Conservation (phyloP, 2,329 filamentous ascomycete species). For the Aspergillus sp. region DNA sequence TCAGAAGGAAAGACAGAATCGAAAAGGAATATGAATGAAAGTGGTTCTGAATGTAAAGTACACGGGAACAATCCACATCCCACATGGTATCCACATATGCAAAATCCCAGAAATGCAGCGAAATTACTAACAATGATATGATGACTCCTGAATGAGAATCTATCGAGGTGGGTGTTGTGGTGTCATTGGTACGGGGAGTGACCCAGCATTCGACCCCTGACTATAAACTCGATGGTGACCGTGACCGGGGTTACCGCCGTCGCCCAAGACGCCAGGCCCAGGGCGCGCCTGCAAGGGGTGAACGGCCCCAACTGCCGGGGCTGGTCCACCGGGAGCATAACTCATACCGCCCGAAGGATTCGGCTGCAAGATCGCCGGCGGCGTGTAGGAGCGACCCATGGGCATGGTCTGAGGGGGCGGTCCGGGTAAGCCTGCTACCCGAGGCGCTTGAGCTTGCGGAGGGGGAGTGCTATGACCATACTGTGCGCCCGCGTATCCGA, state of each 20-base stretch:
- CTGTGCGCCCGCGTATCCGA: slow-evolving; percentile 28
- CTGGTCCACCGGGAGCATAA: slow-evolving; percentile 28
- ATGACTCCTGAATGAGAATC: neutral
- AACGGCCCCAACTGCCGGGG: slow-evolving; percentile 20
- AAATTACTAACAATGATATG: neutral
- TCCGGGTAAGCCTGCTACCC: slow-evolving; percentile 23
- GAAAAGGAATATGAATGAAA: neutral
- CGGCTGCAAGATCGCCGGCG: slow-evolving; percentile 35
- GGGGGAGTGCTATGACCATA: slow-evolving; percentile 38
- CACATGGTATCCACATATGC: slow-evolving; percentile 5
- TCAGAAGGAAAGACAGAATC: neutral
- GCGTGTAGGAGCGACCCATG: slow-evolving; percentile 40
- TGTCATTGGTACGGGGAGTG: slow-evolving; percentile 26
- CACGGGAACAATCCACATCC: slow-evolving; percentile 6
- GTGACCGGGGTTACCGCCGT: slow-evolving; percentile 9
- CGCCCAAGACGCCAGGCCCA: slow-evolving; percentile 24
- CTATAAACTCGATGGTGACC: slow-evolving; percentile 40
- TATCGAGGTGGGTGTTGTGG: slow-evolving; percentile 30
- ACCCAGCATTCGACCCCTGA: slow-evolving; percentile 33
- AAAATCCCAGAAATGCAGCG: slow-evolving; percentile 5
- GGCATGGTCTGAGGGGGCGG: slow-evolving; percentile 25
- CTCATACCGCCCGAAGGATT: slow-evolving; percentile 27
- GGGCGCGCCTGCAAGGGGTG: slow-evolving; percentile 30
- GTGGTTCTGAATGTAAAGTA: slow-evolving; percentile 9
- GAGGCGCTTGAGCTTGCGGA: slow-evolving; percentile 27